Evolutionary conservation across 306 rosid species (phyloP), one percentile per base, ranked within the genome.

Genomic region (Crataegus laevigata): DNA sequence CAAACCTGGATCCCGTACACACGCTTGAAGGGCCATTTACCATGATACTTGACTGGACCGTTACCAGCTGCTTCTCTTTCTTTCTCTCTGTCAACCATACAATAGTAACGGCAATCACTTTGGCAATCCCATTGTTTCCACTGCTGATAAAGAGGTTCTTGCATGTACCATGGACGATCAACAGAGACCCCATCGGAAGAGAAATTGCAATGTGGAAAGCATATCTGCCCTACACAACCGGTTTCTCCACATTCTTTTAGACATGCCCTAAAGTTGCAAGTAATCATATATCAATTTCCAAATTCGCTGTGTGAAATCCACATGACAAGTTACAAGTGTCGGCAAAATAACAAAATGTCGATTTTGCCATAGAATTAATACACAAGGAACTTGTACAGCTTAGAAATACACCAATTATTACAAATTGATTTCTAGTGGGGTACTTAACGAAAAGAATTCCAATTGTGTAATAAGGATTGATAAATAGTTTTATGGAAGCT

Each of bases 1-100:
- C 93, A 80, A 78, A 90, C 97, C 96, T 92, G 92, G 38, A 92
- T 90, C 71, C 93, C 91, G 67, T 69, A 84, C 38, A 87, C 75
- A 54, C 91, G 91, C 87, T 67, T 64, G 76, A 88, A 85, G 42
- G 96, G 97, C 93, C 96, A 90, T 87, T 90, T 92, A n/a, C 93
- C 93, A 80, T 88, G 88, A 79, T 88, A 90, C 83, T 92, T 88
- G 72, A 88, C 85, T 18, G 90, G 93, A 72, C 34, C 81, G 67
- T 71, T 7, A 36, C 83, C 78, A 24, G 66, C 82, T 62, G 74
- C 77, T 78, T 81, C 86, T 82, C 93, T 84, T 75, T 87, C 88
- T 51, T 80, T 75, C 86, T 92, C 96, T 72, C 82, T 84, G 63
- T 87, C 88, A 68, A 88, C 47, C 91, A 92, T 92, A 79, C 96